These are phyloP conservation scores for Priceomyces haplophilus DNA, from an alignment of 805 yeast genomes.

Conservation along the genomic window DNA sequence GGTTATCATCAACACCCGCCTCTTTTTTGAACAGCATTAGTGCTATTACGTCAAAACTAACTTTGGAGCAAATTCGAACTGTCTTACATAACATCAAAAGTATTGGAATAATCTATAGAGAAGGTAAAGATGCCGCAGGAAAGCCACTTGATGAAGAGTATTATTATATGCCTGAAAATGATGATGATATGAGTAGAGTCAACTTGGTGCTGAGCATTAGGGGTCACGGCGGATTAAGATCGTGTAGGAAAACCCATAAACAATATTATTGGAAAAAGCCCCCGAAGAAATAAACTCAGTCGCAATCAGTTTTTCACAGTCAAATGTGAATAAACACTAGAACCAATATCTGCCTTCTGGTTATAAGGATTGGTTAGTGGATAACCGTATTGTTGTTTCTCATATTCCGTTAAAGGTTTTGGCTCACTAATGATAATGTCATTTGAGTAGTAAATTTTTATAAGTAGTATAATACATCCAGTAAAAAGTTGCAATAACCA, in stretches of 20 bases:
- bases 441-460: conserved; percentile 1
- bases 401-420: conserved; percentile 22
- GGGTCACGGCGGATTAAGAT: conserved; percentile 77
- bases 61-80: conserved; percentile 42
- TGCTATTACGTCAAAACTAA: conserved; percentile 47
- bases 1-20: conserved; percentile 86
- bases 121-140: conserved; percentile 96
- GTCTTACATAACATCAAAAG: conserved; percentile 49
- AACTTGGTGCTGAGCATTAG: conserved; percentile 68
- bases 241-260: conserved; percentile 91
- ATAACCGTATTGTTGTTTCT: conserved; percentile 23
- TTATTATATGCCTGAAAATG: conserved; percentile 84
- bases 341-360: conserved; percentile 3
- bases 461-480: conserved; percentile 25
- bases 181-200: conserved; percentile 67
- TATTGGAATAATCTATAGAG: conserved; percentile 84
- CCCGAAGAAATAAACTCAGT: conserved; percentile 1
- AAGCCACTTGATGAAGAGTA: conserved; percentile 91
- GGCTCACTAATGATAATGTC: conserved; percentile 23
- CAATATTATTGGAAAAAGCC: conserved; percentile 78
- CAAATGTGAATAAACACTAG: conserved; percentile 8
- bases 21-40: conserved; percentile 62
- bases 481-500: conserved; percentile 49
- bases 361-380: conserved; percentile 18
- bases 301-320: background rate